Conservation (phyloP, 148 eudicot species). For the Spergularia bocconei region DNA sequence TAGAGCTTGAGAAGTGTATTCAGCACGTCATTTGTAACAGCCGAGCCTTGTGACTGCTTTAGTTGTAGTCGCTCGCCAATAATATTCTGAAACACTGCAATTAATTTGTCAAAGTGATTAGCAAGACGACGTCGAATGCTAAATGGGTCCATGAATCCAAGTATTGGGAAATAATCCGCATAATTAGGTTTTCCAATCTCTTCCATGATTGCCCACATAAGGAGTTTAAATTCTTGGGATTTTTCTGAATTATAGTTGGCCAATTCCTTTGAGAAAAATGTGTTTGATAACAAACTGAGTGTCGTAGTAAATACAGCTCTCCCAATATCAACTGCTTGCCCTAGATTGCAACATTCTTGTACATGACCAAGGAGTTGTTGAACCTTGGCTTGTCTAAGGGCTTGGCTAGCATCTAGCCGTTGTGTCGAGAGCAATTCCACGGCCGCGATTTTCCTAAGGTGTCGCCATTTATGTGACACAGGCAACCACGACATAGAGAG, state of each 20-base stretch:
- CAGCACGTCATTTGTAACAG: constrained; percentile 31
- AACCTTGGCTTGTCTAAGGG: constrained; percentile 31
- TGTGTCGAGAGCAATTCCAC: constrained; percentile 23
- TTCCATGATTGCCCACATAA: constrained; percentile 32
- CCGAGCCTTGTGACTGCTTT: not conserved
- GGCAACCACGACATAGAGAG: constrained; percentile 29
- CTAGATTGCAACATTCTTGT: constrained; percentile 12
- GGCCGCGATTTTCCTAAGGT: constrained; percentile 21
- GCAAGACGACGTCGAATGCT: constrained; percentile 33
- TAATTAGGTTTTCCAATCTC: constrained; percentile 51
- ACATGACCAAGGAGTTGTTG: constrained; percentile 23
- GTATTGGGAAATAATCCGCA: constrained; percentile 49
- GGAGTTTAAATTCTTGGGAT: constrained; percentile 32
- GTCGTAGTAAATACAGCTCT: constrained; percentile 27
- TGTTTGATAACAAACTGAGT: constrained; percentile 33
- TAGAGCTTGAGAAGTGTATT: constrained; percentile 26
- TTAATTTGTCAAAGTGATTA: constrained; percentile 46
- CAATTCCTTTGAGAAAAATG: constrained; percentile 30
- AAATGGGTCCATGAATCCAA: constrained; percentile 41
- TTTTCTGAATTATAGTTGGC: constrained; percentile 18
- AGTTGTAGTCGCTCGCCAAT: constrained; percentile 18
- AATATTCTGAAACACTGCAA: constrained; percentile 41
- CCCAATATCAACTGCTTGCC: constrained; percentile 28
- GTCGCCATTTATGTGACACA: constrained; percentile 26
- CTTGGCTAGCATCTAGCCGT: constrained; percentile 29